Evolutionary conservation across 306 rosid genomes (phyloP).

Genomic region (Cucumis sativus): DNA sequence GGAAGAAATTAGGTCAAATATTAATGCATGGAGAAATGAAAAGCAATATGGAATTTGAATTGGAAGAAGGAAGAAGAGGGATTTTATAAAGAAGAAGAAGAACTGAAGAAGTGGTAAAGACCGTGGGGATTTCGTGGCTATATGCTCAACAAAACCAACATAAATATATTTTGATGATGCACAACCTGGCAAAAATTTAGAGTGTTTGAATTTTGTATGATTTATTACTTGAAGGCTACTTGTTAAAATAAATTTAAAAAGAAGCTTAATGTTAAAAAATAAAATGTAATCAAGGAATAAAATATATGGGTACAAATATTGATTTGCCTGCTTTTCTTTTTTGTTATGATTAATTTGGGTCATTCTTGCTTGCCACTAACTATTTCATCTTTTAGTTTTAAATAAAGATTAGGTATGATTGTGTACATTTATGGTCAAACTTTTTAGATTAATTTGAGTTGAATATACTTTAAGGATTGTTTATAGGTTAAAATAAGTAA

Average conservation of each 20-base stretch:
- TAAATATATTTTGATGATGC: no score
- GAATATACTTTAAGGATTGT: no score
- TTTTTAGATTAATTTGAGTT: neutral
- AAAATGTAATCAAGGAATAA: neutral
- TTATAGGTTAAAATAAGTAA: no score
- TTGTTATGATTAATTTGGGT: neutral
- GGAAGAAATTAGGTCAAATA: no score
- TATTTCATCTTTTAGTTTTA: neutral
- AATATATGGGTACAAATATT: neutral
- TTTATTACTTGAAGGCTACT: no score
- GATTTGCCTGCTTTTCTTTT: neutral
- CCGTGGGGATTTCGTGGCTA: conserved; percentile 60
- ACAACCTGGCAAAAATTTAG: neutral
- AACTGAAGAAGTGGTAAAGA: conserved; percentile 7
- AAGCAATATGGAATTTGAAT: no score
- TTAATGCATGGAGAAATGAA: no score
- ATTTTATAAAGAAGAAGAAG: neutral
- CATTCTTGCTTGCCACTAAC: neutral
- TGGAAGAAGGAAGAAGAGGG: neutral
- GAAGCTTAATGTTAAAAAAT: no score
- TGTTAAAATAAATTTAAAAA: no score
- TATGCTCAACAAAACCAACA: no score
- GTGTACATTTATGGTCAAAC: neutral
- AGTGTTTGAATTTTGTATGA: no score
- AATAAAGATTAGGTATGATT: neutral